Percentiles rank a stretch among this genome's conserved stretches.
Evolutionary conservation across 345 rosid genomes (phyloP).

Genomic region (Bruguiera sexangula): DNA sequence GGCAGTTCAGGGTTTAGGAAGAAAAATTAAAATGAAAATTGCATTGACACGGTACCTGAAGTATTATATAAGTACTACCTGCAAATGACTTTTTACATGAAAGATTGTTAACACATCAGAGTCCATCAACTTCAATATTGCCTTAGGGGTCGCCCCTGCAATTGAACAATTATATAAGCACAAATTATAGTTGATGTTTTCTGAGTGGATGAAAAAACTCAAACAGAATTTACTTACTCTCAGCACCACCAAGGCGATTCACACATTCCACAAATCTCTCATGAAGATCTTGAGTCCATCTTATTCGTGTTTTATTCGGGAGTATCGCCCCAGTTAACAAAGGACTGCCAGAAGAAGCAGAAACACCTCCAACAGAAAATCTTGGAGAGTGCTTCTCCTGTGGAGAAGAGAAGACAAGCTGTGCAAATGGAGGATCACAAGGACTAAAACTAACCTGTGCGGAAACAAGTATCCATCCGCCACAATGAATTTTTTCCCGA

Average conservation of each 20-base stretch:
- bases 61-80: conserved; percentile 32
- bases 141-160: conserved; percentile 89
- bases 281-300: conserved; percentile 92
- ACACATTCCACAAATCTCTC: conserved; percentile 80
- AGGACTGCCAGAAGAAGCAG: conserved; percentile 13
- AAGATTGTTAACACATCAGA: conserved; percentile 83
- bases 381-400: conserved; percentile 37
- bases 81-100: conserved; percentile 97
- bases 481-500: not conserved
- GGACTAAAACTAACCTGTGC: conserved; percentile 31
- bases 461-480: not conserved
- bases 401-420: conserved; percentile 25
- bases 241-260: conserved; percentile 78
- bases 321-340: conserved; percentile 22
- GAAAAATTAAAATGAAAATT: not conserved
- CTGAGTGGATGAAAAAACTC: not conserved
- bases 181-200: not conserved
- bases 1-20: not conserved
- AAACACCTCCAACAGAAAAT: conserved; percentile 17
- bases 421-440: conserved; percentile 27
- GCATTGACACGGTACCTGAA: not conserved
- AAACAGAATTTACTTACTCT: conserved; percentile 41
- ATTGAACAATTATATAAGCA: conserved; percentile 12
- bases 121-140: conserved; percentile 84
- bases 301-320: conserved; percentile 56